A percentile compares a stretch with the other conserved stretches of the same genome.
These are phyloP conservation scores for Neurospora discreta DNA, from an alignment of 495 filamentous ascomycete species.

Conservation along the genomic window DNA sequence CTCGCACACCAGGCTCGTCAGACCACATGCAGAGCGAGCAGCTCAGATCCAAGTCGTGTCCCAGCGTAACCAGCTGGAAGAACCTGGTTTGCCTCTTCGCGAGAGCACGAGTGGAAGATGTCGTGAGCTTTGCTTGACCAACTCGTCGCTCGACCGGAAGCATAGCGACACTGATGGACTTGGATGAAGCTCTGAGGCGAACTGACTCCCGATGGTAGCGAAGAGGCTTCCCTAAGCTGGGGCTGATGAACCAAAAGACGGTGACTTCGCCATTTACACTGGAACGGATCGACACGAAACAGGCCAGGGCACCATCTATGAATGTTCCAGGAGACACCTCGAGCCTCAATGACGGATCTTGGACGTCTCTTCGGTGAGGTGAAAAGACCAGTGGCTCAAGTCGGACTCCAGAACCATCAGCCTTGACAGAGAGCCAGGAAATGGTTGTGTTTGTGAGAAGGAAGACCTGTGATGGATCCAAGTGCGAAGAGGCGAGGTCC, in stretches of 20 bases:
- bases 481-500: conserved; percentile 35
- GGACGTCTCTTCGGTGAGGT: conserved; percentile 33
- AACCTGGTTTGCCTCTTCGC: conserved; percentile 10
- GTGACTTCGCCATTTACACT: conserved; percentile 9
- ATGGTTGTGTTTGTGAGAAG: conserved; percentile 40
- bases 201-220: conserved; percentile 13
- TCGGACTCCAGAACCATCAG: conserved; percentile 4
- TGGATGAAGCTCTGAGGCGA: conserved; percentile 3
- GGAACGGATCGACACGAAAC: conserved; percentile 18
- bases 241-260: conserved; percentile 19
- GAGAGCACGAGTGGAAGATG: neutral
- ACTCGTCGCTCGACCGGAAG: conserved; percentile 8
- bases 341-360: conserved; percentile 25
- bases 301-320: conserved; percentile 10
- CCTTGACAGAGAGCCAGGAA: conserved; percentile 18
- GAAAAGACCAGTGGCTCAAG: conserved; percentile 26
- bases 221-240: conserved; percentile 8
- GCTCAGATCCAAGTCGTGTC: conserved; percentile 14
- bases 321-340: conserved; percentile 17
- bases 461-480: conserved; percentile 40
- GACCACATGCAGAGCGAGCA: conserved; percentile 20
- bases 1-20: conserved; percentile 1
- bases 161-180: conserved; percentile 12
- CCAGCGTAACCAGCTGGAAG: conserved; percentile 21
- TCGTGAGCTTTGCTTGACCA: neutral